Percentiles rank a stretch among this genome's conserved stretches.
Conservation (phyloP, 1,284 basidiomycete genomes). For the Ceratobasidium theobromae region DNA sequence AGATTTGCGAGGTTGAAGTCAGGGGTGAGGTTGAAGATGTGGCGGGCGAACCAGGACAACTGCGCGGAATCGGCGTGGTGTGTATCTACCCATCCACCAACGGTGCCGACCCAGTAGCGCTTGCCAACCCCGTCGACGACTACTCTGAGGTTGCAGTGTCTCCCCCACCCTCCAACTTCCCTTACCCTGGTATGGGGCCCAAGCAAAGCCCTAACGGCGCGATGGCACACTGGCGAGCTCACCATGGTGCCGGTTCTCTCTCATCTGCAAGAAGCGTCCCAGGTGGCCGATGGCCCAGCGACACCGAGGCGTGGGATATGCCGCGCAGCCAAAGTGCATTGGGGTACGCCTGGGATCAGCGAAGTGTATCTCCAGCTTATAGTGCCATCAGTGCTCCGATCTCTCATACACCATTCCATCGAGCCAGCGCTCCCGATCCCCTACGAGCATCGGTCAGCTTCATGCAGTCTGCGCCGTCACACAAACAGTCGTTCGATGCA, state of each 20-base stretch:
- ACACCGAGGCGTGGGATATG: constrained; percentile 15
- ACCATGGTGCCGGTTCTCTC: not conserved
- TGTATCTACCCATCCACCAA: constrained; percentile 30
- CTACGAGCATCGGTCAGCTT: not conserved
- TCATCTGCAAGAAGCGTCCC: constrained; percentile 1
- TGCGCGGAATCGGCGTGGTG: constrained; percentile 13
- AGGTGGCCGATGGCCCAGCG: constrained; percentile 3
- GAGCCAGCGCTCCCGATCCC: not conserved
- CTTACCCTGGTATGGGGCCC: constrained; percentile 11
- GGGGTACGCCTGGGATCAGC: constrained; percentile 27
- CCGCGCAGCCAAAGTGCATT: constrained; percentile 23
- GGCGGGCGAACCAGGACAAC: constrained; percentile 14
- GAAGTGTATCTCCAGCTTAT: constrained; percentile 22
- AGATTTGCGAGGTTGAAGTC: constrained; percentile 28
- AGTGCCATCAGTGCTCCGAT: constrained; percentile 21
- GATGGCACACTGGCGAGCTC: constrained; percentile 7
- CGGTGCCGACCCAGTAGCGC: not conserved
- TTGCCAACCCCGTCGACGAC: constrained; percentile 5
- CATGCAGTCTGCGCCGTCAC: constrained; percentile 27
- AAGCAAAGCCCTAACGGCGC: constrained; percentile 11
- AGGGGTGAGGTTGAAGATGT: constrained; percentile 29
- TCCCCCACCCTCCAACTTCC: constrained; percentile 17
- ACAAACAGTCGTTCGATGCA: constrained; percentile 21
- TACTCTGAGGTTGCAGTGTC: constrained; percentile 8
- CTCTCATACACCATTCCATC: constrained; percentile 13